Evolutionary conservation across 1,284 basidiomycete species (phyloP).

Genomic region (Cutaneotrichosporon dermatis): DNA sequence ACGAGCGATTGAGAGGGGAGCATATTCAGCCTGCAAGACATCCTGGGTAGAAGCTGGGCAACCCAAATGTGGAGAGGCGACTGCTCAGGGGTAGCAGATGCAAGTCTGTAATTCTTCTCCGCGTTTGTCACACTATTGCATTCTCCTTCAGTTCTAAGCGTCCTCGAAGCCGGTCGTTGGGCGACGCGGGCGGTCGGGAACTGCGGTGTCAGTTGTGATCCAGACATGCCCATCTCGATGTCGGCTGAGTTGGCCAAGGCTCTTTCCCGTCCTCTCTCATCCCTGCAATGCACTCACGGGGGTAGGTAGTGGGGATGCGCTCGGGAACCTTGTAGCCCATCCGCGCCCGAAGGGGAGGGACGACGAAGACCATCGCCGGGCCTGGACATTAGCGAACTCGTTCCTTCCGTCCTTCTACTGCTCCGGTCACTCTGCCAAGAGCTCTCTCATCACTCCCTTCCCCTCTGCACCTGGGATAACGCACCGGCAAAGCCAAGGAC

Average conservation of each 20-base stretch:
- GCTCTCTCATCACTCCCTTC: no score
- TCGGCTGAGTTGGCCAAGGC: no score
- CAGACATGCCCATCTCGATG: no score
- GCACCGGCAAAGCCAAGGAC: slow-evolving; percentile 58
- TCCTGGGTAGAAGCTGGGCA: no score
- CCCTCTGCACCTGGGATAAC: slow-evolving; percentile 7
- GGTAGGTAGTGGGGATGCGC: slow-evolving; percentile 75
- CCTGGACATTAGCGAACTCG: slow-evolving; percentile 50
- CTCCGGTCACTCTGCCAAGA: no score
- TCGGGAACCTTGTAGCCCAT: slow-evolving; percentile 71
- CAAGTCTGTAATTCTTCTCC: no score
- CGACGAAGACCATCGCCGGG: slow-evolving; percentile 66
- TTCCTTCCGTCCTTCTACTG: not conserved
- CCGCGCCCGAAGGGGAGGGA: slow-evolving; percentile 72
- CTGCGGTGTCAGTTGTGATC: no score
- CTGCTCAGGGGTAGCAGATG: no score
- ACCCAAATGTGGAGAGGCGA: no score
- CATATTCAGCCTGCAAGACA: no score
- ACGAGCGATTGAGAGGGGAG: no score
- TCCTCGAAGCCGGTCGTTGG: slow-evolving; percentile 40
- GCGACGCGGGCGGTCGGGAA: slow-evolving; percentile 40
- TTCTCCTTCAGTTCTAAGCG: slow-evolving; percentile 19
- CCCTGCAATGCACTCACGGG: slow-evolving; percentile 37
- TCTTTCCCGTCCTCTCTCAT: no score
- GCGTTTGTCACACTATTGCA: slow-evolving; percentile 1